Percentiles rank a stretch among this genome's conserved stretches.
These are phyloP conservation scores for Gaertneriomyces sp. DNA, from an alignment of 192 early-diverging fungal species.

Conservation along the genomic window DNA sequence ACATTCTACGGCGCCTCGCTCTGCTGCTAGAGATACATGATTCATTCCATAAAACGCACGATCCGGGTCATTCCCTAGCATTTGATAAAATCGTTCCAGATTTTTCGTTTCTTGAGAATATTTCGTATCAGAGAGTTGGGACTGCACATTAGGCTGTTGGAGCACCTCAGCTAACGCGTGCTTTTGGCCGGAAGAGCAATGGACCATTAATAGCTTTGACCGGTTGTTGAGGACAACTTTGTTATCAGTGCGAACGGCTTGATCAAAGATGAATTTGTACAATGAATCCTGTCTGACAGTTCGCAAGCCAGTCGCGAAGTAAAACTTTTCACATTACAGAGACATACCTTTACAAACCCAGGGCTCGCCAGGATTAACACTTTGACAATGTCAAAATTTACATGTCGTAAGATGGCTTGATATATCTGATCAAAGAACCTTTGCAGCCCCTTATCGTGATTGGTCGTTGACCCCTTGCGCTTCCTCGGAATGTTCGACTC, in stretches of 20 bases:
- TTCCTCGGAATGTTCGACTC: slow-evolving; percentile 91
- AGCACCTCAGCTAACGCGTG: slow-evolving; percentile 93
- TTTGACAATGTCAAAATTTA: slow-evolving; percentile 92
- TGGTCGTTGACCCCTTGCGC: slow-evolving; percentile 80
- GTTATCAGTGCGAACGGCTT: slow-evolving; percentile 76
- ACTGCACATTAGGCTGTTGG: slow-evolving; percentile 74
- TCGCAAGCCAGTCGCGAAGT: too few relatives aligned
- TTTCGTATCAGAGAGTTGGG: slow-evolving; percentile 86
- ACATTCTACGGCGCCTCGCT: slow-evolving; percentile 79
- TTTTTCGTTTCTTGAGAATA: slow-evolving; percentile 78
- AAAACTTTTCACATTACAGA: not conserved
- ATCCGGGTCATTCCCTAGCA: slow-evolving; percentile 84
- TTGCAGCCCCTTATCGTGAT: slow-evolving; percentile 75
- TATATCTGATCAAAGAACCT: slow-evolving; percentile 91
- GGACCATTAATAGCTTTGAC: slow-evolving; percentile 82
- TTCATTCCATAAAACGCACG: slow-evolving; percentile 90
- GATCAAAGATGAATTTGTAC: slow-evolving; percentile 78
- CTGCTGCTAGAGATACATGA: slow-evolving; percentile 80
- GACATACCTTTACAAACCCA: slow-evolving; percentile 82
- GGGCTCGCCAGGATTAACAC: slow-evolving; percentile 95
- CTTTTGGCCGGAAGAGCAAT: slow-evolving; percentile 95
- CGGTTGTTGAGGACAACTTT: slow-evolving; percentile 79
- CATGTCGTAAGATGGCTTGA: slow-evolving; percentile 78
- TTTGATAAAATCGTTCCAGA: slow-evolving; percentile 82
- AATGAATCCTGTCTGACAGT: slow-evolving; percentile 67